phyloP scores from a whole-genome alignment of 1,284 basidiomycete species.

The Tilletia walkeri region DNA sequence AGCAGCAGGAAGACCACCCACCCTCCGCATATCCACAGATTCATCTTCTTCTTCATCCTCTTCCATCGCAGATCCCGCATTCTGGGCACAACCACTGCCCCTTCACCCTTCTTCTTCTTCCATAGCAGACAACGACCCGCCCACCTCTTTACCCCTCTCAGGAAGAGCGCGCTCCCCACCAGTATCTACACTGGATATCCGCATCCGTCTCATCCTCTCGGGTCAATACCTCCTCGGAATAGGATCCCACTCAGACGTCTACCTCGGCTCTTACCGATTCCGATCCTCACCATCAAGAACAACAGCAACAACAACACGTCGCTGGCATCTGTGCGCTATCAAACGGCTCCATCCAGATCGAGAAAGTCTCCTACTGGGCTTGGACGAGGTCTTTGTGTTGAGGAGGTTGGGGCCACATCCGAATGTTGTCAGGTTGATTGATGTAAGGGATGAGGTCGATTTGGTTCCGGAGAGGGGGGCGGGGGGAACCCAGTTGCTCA shows the following conservation, averaged over 20 bases:
- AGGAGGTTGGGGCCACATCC: slow-evolving; percentile 48
- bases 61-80: not conserved
- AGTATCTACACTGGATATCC: slow-evolving; percentile 42
- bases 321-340: slow-evolving; percentile 51
- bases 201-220: slow-evolving; percentile 44
- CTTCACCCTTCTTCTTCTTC: slow-evolving; percentile 22
- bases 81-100: not conserved
- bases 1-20: not conserved
- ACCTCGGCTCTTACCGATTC: slow-evolving; percentile 40
- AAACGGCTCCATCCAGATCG: slow-evolving; percentile 51
- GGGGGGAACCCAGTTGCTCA: slow-evolving; percentile 13
- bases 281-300: not conserved
- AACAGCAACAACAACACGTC: not conserved
- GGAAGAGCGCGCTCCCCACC: slow-evolving; percentile 43
- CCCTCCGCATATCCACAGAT: not conserved
- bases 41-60: not conserved
- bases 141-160: slow-evolving; percentile 34
- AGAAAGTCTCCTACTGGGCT: slow-evolving; percentile 47
- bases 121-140: not conserved
- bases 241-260: slow-evolving; percentile 50
- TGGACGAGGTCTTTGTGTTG: slow-evolving; percentile 53
- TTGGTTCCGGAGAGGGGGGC: slow-evolving; percentile 9
- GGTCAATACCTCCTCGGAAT: slow-evolving; percentile 48
- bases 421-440: slow-evolving; percentile 46
- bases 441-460: slow-evolving; percentile 49